Evolutionary conservation across 257 asterid species (phyloP), one percentile per base, ranked within the genome.

Genomic region (Forsythia viridissima): DNA sequence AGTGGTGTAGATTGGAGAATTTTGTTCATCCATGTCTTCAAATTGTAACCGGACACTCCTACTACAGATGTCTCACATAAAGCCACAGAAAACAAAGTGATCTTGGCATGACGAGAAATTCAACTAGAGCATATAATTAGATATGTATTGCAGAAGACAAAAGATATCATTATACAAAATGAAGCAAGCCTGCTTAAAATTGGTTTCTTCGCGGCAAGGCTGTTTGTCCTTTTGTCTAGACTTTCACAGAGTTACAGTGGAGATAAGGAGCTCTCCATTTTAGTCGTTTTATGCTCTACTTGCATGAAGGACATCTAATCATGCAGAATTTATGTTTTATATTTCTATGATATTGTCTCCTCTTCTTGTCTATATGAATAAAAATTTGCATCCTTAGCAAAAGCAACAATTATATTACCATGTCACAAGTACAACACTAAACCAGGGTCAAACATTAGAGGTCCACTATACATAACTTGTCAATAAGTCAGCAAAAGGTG

Each of bases 401-500:
- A 21, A 73, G 13, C 39, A 81, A 57, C 57, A 71, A 46, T 51
- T 39, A 36, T 76, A 18, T 57, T 63, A 21, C 70, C 70, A 21
- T 63, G 70, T 73, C 70, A 63, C 38, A 34, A 74, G 70, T 70
- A 63, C 37, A 48, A 70, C 67, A 21, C 20, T 36, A 55, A 44
- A 16, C 39, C 34, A 20, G 39, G 59, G 71, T 18, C 74, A 15
- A 61, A 72, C 39, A 74, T 24, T 21, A 63, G 36, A 9, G 16
- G 70, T 24, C 36, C 36, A 30, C 65, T n/a, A 55, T 5, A 55
- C 66, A 39, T 6, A 51, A 66, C 42, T 66, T 78, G 80, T 20
- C 77, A 76, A 75, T 6, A 66, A 61, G 46, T 72, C 46, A 76
- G 63, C 74, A 41, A 40, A 78, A 63, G 18, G 15, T 42, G 38